These are phyloP conservation scores for Aspergillus sojae DNA, from an alignment of 2,329 filamentous ascomycete genomes.

Conservation along the genomic window DNA sequence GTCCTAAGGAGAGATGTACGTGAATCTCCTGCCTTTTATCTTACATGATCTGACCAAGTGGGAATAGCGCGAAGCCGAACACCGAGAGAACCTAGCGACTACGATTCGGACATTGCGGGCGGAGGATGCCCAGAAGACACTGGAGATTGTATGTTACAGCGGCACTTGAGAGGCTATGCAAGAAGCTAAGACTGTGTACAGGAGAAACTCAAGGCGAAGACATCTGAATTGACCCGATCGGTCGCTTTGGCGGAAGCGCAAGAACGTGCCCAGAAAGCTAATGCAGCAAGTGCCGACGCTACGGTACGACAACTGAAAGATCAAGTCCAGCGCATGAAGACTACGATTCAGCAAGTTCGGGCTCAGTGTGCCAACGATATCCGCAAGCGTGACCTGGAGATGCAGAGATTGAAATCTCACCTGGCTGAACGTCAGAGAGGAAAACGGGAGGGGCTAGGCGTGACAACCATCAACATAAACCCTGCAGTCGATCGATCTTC, in stretches of 20 bases:
- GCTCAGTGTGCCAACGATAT: slow-evolving; percentile 88
- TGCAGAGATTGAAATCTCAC: slow-evolving; percentile 86
- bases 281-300: slow-evolving; percentile 73
- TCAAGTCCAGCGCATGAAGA: slow-evolving; percentile 77
- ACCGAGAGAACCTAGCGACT: slow-evolving; percentile 78
- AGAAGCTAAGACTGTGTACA: slow-evolving; percentile 27
- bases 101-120: slow-evolving; percentile 76
- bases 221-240: slow-evolving; percentile 59
- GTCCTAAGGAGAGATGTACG: slow-evolving; percentile 85
- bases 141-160: slow-evolving; percentile 60
- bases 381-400: slow-evolving; percentile 83
- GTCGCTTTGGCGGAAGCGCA: slow-evolving; percentile 67
- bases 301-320: slow-evolving; percentile 78
- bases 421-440: slow-evolving; percentile 69
- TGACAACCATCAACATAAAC: slow-evolving; percentile 53
- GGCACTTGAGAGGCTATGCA: not conserved
- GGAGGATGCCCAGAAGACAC: slow-evolving; percentile 72
- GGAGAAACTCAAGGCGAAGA: slow-evolving; percentile 58
- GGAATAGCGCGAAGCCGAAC: slow-evolving; percentile 78
- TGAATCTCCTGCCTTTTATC: slow-evolving; percentile 19
- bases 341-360: slow-evolving; percentile 78
- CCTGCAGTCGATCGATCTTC: slow-evolving; percentile 40
- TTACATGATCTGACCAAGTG: slow-evolving; percentile 14
- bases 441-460: slow-evolving; percentile 55
- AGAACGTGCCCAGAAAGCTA: slow-evolving; percentile 68